Percentiles rank a stretch among this genome's conserved stretches.
phyloP scores from a whole-genome alignment of 495 filamentous ascomycete species.

The Aspergillus sclerotioniger region DNA sequence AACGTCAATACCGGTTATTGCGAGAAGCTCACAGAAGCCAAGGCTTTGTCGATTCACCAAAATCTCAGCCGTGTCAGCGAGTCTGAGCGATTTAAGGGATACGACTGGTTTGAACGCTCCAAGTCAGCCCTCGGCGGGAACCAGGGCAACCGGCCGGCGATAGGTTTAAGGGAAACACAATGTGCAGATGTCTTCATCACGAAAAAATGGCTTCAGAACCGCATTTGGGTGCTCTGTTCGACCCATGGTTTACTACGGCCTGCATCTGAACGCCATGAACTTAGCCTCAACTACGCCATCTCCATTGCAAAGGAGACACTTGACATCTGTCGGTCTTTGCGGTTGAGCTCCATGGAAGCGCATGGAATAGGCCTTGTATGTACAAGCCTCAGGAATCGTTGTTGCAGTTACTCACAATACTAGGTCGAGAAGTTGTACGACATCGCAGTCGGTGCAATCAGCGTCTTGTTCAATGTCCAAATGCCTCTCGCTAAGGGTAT shows the following conservation, averaged over 20 bases:
- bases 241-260: constrained; percentile 54
- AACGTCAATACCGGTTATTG: constrained; percentile 33
- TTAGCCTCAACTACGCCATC: constrained; percentile 70
- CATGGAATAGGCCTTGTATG: constrained; percentile 70
- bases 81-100: constrained; percentile 48
- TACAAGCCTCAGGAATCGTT: constrained; percentile 3
- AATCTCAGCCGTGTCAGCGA: constrained; percentile 32
- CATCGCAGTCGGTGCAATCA: constrained; percentile 38
- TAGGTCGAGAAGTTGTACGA: constrained; percentile 45
- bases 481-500: constrained; percentile 22
- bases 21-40: constrained; percentile 33
- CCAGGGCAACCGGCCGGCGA: constrained; percentile 38
- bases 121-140: constrained; percentile 24
- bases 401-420: constrained; percentile 12
- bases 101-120: constrained; percentile 63
- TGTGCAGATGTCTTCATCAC: constrained; percentile 67
- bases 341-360: constrained; percentile 64
- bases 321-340: constrained; percentile 63
- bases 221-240: constrained; percentile 69
- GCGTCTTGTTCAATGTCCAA: constrained; percentile 34
- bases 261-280: constrained; percentile 48
- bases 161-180: constrained; percentile 63
- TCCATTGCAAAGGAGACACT: constrained; percentile 65
- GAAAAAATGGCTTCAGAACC: constrained; percentile 82
- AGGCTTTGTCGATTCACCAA: constrained; percentile 36